Evolutionary conservation across 2,329 filamentous ascomycete genomes (phyloP).

Genomic region (Cercospora sp.): DNA sequence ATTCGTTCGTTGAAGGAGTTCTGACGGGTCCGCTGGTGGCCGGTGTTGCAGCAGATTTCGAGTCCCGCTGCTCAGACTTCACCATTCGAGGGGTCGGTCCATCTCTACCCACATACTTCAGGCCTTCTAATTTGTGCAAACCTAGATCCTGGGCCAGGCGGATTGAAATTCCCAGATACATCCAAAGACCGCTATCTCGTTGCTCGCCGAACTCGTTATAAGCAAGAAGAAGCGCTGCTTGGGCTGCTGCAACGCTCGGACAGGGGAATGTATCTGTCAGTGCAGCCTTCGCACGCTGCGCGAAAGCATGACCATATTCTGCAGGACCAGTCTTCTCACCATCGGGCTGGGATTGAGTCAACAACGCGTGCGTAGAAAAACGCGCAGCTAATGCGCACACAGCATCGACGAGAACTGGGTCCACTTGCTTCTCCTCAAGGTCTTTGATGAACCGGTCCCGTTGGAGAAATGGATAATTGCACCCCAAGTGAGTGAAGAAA

Average conservation of each 20-base stretch:
- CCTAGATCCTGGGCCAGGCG: slow-evolving; percentile 79
- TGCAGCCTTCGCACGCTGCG: slow-evolving; percentile 77
- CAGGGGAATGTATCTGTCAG: slow-evolving; percentile 81
- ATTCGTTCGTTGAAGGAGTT: slow-evolving; percentile 43
- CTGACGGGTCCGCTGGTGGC: slow-evolving; percentile 31
- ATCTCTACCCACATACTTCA: slow-evolving; percentile 58
- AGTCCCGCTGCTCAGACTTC: slow-evolving; percentile 38
- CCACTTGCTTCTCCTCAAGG: slow-evolving; percentile 76
- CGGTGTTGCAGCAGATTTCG: not conserved
- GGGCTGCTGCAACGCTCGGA: slow-evolving; percentile 78
- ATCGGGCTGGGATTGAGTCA: slow-evolving; percentile 47
- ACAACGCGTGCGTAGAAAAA: slow-evolving; percentile 65
- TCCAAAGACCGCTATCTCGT: slow-evolving; percentile 87
- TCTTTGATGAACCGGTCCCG: slow-evolving; percentile 71
- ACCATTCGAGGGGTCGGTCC: slow-evolving; percentile 59
- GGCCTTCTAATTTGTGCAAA: slow-evolving; percentile 76
- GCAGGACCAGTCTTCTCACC: slow-evolving; percentile 51
- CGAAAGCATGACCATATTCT: slow-evolving; percentile 75
- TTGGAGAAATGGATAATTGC: slow-evolving; percentile 81
- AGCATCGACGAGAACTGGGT: slow-evolving; percentile 82
- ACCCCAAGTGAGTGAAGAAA: slow-evolving; percentile 80
- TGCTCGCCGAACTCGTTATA: slow-evolving; percentile 88
- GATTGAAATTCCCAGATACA: slow-evolving; percentile 87
- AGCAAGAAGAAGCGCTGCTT: slow-evolving; percentile 78
- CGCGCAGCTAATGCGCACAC: slow-evolving; percentile 79